Percentiles rank a stretch among this genome's conserved stretches.
These are phyloP conservation scores for Salix exigua DNA, from an alignment of 345 rosid genomes.

Conservation along the genomic window DNA sequence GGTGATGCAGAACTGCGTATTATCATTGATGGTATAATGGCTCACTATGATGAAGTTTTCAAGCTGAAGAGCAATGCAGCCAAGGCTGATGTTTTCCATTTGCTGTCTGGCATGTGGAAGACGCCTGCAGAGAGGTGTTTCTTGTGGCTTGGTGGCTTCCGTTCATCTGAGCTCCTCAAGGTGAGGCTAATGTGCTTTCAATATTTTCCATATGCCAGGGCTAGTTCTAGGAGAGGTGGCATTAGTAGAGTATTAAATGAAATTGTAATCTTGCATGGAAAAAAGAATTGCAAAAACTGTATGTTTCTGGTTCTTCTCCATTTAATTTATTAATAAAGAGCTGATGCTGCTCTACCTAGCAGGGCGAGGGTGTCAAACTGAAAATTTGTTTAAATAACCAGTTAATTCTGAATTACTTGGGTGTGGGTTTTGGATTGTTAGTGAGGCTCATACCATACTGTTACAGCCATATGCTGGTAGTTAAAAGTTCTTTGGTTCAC, in stretches of 20 bases:
- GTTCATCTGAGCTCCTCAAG: constrained; percentile 97
- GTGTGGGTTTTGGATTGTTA: background rate
- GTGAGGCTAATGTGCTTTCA: constrained; percentile 29
- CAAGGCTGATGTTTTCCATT: constrained; percentile 93
- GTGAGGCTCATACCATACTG: background rate
- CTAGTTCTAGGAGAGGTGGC: background rate
- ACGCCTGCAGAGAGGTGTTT: constrained; percentile 99
- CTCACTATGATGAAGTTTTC: constrained; percentile 90
- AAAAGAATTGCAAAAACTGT: background rate
- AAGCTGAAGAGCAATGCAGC: constrained; percentile 94
- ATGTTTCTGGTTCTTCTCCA: background rate
- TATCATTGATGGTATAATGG: constrained; percentile 76
- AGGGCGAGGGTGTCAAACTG: background rate
- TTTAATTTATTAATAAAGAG: background rate
- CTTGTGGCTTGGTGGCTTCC: constrained; percentile 99
- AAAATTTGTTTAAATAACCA: background rate
- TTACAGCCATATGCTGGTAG: background rate
- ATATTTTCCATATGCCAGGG: background rate
- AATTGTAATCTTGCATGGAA: background rate
- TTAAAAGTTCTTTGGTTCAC: background rate
- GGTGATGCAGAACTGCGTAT: constrained; percentile 89
- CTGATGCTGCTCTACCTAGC: background rate
- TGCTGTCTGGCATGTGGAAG: constrained; percentile 99
- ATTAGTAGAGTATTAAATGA: background rate
- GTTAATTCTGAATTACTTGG: background rate